Evolutionary conservation across 768 basidiomycete species (phyloP), one percentile per base, ranked within the genome.

Genomic region (Nidularia sp.): DNA sequence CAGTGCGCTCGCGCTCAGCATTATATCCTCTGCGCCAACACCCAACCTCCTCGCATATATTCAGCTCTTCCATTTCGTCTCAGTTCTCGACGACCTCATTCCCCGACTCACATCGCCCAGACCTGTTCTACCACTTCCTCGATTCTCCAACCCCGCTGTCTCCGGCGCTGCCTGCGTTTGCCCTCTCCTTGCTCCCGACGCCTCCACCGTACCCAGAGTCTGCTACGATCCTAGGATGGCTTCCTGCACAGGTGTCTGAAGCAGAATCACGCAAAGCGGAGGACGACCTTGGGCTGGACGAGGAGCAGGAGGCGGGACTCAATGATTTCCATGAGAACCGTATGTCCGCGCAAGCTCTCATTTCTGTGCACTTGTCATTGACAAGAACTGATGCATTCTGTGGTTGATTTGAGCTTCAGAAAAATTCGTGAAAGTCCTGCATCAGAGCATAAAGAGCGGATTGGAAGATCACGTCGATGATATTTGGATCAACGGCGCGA

Each of bases 271-370:
- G 59, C 1, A 57, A 53, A 4, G 18, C 15, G 4, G 47, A 53
- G 2, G 53, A 47, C 3, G 39, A 18, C 9, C 32, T 22, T 36
- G 47, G 47, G 13, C 15, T 25, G 7, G 53, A 49, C 22, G 63
- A 54, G 2, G 61, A 62, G 18, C 65, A 68, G 32, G 76, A 78
- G 18, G 79, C 79, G 1, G 81, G 82, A 4, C 63, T 90, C 55
- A 80, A 84, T 50, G 88, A 90, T 62, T 91, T 92, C 57, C 66
- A 70, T 49, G 83, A 83, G 59, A 93, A 92, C 61, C 59, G 90
- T 91, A 61, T 57, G 86, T 52, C 34, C 48, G 18, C 45, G 51
- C 32, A 41, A 13, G 44, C 25, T 9, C 42, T 39, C 34, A 50
- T 15, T 43, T 29, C 42, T 3, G 48, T 13, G 12, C 8, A 34